These are phyloP conservation scores for Phytopythium chamaehyphon DNA, from an alignment of 352 stramenopile genomes.

Conservation along the genomic window DNA sequence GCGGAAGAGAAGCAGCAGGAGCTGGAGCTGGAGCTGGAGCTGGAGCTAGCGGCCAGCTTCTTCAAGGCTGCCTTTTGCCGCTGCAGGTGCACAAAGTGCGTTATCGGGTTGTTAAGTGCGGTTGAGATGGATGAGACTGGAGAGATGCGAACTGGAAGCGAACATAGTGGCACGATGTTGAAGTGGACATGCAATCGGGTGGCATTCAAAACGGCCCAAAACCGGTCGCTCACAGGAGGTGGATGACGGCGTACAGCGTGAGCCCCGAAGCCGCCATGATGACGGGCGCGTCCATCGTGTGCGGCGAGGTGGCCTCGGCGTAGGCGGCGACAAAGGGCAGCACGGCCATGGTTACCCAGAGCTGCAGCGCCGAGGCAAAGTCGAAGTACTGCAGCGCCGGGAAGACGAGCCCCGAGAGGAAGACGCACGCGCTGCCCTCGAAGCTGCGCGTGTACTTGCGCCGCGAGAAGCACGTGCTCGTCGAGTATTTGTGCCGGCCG, in stretches of 20 bases:
- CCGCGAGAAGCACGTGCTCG: conserved; percentile 70
- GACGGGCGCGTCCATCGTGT: conserved; percentile 85
- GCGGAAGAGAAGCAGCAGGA: neutral
- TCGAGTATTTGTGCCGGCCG: conserved; percentile 84
- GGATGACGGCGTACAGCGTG: conserved; percentile 70
- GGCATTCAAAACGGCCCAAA: neutral
- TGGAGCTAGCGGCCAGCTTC: conserved; percentile 8
- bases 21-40: neutral
- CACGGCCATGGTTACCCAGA: conserved; percentile 73
- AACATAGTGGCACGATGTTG: no score
- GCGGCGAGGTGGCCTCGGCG: conserved; percentile 72
- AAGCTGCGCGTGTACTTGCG: conserved; percentile 79
- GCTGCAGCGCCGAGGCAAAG: conserved; percentile 77
- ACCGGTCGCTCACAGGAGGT: conserved; percentile 24
- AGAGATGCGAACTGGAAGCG: no score
- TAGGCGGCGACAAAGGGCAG: conserved; percentile 80
- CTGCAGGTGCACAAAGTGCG: neutral
- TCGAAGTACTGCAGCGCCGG: conserved; percentile 68
- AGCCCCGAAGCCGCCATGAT: conserved; percentile 75
- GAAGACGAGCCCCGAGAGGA: conserved; percentile 71
- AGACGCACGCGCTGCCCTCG: conserved; percentile 72
- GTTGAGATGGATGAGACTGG: no score
- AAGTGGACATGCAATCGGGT: conserved; percentile 8
- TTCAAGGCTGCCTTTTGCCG: conserved; percentile 4
- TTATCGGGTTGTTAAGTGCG: no score